phyloP scores from a whole-genome alignment of 768 basidiomycete species.

The Leccinum sublutescens region DNA sequence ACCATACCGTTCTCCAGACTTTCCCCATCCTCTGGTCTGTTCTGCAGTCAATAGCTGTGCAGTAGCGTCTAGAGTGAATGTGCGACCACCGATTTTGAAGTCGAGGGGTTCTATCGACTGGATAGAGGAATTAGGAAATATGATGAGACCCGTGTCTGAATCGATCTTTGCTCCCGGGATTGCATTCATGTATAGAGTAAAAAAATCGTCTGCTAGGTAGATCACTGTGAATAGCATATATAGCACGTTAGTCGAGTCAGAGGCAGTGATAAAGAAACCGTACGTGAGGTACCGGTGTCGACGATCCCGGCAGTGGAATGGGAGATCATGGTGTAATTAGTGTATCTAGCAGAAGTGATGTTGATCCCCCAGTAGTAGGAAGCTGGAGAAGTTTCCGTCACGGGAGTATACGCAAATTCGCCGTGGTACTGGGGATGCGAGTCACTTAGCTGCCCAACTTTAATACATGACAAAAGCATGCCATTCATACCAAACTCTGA shows the following conservation, averaged over 20 bases:
- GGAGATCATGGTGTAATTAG: constrained; percentile 13
- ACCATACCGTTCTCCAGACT: not conserved
- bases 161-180: constrained; percentile 15
- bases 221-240: constrained; percentile 3
- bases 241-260: not conserved
- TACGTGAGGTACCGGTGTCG: not conserved
- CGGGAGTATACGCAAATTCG: constrained; percentile 20
- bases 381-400: constrained; percentile 28
- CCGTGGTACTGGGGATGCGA: constrained; percentile 18
- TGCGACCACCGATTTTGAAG: constrained; percentile 4
- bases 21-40: not conserved
- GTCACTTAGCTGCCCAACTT: not conserved
- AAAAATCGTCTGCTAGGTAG: constrained; percentile 12
- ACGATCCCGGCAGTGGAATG: not conserved
- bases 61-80: not conserved
- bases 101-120: constrained; percentile 6
- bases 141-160: not conserved
- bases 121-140: constrained; percentile 12
- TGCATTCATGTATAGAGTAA: constrained; percentile 5
- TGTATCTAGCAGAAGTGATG: constrained; percentile 16
- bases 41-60: not conserved
- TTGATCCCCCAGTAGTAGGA: constrained; percentile 31
- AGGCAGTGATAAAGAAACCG: not conserved
- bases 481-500: not conserved
- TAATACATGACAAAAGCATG: not conserved